Evolutionary conservation across 306 rosid species (phyloP).

Genomic region (Lablab purpureus): DNA sequence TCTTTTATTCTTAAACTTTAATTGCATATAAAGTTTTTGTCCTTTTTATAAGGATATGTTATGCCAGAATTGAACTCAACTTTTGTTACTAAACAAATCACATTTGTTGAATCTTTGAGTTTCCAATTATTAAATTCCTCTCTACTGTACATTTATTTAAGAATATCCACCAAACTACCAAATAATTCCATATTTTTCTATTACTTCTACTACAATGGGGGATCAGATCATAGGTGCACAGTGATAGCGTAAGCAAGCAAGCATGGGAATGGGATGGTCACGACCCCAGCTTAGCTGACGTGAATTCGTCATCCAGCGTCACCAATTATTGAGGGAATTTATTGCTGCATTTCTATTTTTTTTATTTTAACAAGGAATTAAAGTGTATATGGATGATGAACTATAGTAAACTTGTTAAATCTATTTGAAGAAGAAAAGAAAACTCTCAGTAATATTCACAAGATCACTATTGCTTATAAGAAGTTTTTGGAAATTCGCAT

Average conservation of each 20-base stretch:
- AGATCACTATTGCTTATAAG: too few species aligned
- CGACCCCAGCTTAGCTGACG: slow-evolving; percentile 24
- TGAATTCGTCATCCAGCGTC: background rate
- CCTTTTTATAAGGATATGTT: background rate
- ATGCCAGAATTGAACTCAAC: background rate
- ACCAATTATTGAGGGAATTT: slow-evolving; percentile 16
- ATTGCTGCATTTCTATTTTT: background rate
- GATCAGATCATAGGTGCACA: background rate
- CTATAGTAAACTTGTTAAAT: too few species aligned
- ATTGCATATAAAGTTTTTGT: background rate
- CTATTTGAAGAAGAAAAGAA: too few species aligned
- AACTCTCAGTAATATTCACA: too few species aligned
- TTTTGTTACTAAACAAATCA: too few species aligned
- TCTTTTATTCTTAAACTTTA: background rate
- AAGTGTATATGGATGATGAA: background rate
- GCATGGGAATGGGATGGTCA: slow-evolving; percentile 46
- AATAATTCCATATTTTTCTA: background rate
- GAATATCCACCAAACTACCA: background rate
- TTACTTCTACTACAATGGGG: background rate
- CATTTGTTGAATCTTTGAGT: background rate
- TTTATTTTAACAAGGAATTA: background rate
- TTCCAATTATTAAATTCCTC: background rate
- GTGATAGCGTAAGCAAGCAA: slow-evolving; percentile 1
- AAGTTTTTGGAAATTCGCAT: too few species aligned
- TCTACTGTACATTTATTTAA: background rate